These are phyloP conservation scores for Flaveria bidentis DNA, from an alignment of 129 eudicot species.

Conservation along the genomic window DNA sequence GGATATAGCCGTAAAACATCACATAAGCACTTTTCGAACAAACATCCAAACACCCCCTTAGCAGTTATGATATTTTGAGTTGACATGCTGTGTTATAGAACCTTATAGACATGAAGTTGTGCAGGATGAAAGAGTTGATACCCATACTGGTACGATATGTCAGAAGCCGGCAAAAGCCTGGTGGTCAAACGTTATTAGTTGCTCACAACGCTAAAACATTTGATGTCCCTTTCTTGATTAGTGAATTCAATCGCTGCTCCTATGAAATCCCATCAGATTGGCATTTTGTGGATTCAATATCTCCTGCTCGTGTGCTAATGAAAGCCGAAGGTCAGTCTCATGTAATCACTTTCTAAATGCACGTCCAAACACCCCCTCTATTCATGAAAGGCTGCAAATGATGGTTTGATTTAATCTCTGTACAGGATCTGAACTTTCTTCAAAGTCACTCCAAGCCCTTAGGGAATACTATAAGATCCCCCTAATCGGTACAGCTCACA, in stretches of 20 bases:
- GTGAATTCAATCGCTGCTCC: conserved; percentile 64
- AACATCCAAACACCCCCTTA: not conserved
- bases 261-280: conserved; percentile 71
- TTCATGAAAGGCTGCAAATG: not conserved
- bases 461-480: conserved; percentile 58
- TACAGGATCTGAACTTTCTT: conserved; percentile 49
- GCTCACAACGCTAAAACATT: conserved; percentile 72
- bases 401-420: conserved; percentile 15
- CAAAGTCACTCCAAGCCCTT: conserved; percentile 60
- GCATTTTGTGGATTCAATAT: conserved; percentile 68
- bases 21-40: not conserved
- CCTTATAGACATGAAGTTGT: conserved; percentile 22
- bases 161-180: conserved; percentile 76
- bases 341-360: not conserved
- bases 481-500: conserved; percentile 62
- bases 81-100: not conserved
- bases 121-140: conserved; percentile 88
- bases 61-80: not conserved
- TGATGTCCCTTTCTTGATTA: conserved; percentile 77
- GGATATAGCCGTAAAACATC: not conserved
- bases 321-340: conserved; percentile 56
- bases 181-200: conserved; percentile 60
- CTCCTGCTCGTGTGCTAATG: conserved; percentile 56
- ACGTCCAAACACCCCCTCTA: not conserved
- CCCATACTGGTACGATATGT: conserved; percentile 70